Percentiles rank a stretch among this genome's conserved stretches.
phyloP scores from a whole-genome alignment of 306 rosid species.

The Morella rubra region DNA sequence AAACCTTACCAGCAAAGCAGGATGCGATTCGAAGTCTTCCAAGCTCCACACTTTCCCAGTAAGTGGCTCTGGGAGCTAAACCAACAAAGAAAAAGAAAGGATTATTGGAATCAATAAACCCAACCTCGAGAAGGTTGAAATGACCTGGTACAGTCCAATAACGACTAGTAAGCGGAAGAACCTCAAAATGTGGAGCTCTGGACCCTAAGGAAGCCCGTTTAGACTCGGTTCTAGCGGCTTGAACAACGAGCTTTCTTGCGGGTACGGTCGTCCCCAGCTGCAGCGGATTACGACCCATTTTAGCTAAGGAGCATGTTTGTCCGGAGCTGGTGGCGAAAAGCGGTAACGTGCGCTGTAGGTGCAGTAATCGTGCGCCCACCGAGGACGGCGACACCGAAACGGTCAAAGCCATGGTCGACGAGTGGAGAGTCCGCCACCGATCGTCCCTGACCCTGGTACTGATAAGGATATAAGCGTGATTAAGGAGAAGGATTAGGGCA shows the following conservation, averaged over 20 bases:
- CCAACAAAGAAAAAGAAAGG: conserved; percentile 10
- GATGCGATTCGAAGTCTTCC: conserved; percentile 84
- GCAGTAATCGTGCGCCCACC: conserved; percentile 28
- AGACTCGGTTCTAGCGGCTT: conserved; percentile 66
- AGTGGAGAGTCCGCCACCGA: neutral
- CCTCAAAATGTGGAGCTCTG: conserved; percentile 88
- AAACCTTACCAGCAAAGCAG: conserved; percentile 77
- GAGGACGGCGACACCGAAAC: conserved; percentile 14
- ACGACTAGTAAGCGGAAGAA: neutral
- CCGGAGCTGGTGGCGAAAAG: conserved; percentile 19
- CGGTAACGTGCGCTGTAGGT: conserved; percentile 24
- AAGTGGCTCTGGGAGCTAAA: conserved; percentile 87
- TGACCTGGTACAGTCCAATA: neutral
- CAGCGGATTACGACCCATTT: conserved; percentile 39
- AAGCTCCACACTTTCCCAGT: conserved; percentile 80
- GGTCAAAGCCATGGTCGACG: conserved; percentile 36
- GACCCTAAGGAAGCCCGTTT: conserved; percentile 63
- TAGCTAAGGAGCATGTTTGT: conserved; percentile 36
- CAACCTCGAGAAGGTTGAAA: conserved; percentile 1
- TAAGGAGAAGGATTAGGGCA: neutral
- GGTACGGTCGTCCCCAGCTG: conserved; percentile 29
- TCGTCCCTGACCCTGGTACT: neutral
- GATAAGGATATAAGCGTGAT: neutral
- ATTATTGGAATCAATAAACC: neutral
- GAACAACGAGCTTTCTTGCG: conserved; percentile 42